Percentiles rank a stretch among this genome's conserved stretches.
These are phyloP conservation scores for Royoungia palumana DNA, from an alignment of 768 basidiomycete species.

Conservation along the genomic window DNA sequence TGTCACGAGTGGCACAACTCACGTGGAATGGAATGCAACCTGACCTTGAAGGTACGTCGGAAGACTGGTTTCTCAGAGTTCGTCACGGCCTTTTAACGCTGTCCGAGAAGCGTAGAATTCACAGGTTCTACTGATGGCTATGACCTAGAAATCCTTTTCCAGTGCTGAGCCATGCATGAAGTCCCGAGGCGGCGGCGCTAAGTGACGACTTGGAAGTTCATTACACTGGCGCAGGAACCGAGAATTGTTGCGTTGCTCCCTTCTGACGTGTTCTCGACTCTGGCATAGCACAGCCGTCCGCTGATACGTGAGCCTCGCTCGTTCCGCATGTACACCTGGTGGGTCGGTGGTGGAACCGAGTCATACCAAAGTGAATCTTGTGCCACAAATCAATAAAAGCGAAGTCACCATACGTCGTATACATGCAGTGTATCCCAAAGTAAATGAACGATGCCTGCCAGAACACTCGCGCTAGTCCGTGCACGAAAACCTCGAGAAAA, in stretches of 20 bases:
- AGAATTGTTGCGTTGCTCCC: neutral
- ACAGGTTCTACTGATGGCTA: neutral
- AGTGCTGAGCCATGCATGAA: too few species aligned
- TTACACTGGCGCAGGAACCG: constrained; percentile 3
- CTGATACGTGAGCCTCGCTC: constrained; percentile 9
- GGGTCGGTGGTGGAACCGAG: neutral
- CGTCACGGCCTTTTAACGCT: too few species aligned
- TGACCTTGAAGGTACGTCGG: too few species aligned
- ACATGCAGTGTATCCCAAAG: constrained; percentile 26
- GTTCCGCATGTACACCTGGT: constrained; percentile 14
- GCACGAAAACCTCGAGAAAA: constrained; percentile 14
- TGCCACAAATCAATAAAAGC: constrained; percentile 2
- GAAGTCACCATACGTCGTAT: constrained; percentile 15
- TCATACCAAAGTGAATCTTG: neutral
- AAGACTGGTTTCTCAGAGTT: too few species aligned
- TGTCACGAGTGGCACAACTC: constrained; percentile 6
- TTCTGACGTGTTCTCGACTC: constrained; percentile 16
- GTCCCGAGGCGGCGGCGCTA: too few species aligned
- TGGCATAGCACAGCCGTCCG: constrained; percentile 5
- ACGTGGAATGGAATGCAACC: constrained; percentile 20
- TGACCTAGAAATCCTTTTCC: neutral
- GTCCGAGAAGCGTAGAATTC: too few species aligned
- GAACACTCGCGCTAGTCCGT: constrained; percentile 17
- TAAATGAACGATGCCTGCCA: constrained; percentile 7
- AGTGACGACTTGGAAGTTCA: neutral